Conservation (phyloP, 805 yeast genomes). For the Candida andamanensis region DNA sequence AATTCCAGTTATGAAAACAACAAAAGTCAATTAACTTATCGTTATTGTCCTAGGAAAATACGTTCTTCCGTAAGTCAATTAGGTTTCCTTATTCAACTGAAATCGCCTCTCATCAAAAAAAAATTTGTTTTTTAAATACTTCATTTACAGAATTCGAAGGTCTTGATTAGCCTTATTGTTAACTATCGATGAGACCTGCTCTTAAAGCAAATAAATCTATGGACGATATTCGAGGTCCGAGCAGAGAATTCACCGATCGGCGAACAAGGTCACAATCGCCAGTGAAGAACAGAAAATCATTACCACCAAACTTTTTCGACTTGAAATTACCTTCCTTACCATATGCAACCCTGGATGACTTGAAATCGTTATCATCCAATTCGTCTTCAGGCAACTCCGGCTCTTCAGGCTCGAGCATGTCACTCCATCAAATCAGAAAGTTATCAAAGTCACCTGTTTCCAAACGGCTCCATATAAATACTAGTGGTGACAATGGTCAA, state of each 20-base stretch:
- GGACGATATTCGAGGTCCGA: slow-evolving; percentile 2
- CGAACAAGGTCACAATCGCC: slow-evolving; percentile 35
- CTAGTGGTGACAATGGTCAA: slow-evolving; percentile 16
- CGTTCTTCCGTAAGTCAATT: too few relatives aligned
- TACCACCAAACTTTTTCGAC: slow-evolving; percentile 17
- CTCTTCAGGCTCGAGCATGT: slow-evolving; percentile 3
- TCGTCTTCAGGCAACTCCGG: slow-evolving; percentile 11
- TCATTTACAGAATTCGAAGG: too few relatives aligned
- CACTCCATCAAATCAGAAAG: slow-evolving; percentile 8
- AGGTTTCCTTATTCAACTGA: slow-evolving; percentile 3
- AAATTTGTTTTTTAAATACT: too few relatives aligned
- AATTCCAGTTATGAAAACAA: too few relatives aligned
- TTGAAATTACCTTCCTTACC: slow-evolving; percentile 18
- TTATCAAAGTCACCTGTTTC: slow-evolving; percentile 34
- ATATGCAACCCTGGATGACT: slow-evolving; percentile 17
- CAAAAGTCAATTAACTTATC: too few relatives aligned
- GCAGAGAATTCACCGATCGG: slow-evolving; percentile 7
- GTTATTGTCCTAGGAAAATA: too few relatives aligned
- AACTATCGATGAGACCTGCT: neutral
- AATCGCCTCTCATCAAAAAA: slow-evolving; percentile 4
- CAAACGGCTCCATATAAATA: slow-evolving; percentile 29
- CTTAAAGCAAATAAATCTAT: slow-evolving; percentile 2
- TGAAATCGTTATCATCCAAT: slow-evolving; percentile 20
- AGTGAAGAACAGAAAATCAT: slow-evolving; percentile 23
- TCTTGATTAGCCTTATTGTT: too few relatives aligned